A percentile compares a stretch with the other conserved stretches of the same genome.
These are phyloP conservation scores for Didymella glomerata DNA, from an alignment of 2,329 filamentous ascomycete genomes.

Conservation along the genomic window DNA sequence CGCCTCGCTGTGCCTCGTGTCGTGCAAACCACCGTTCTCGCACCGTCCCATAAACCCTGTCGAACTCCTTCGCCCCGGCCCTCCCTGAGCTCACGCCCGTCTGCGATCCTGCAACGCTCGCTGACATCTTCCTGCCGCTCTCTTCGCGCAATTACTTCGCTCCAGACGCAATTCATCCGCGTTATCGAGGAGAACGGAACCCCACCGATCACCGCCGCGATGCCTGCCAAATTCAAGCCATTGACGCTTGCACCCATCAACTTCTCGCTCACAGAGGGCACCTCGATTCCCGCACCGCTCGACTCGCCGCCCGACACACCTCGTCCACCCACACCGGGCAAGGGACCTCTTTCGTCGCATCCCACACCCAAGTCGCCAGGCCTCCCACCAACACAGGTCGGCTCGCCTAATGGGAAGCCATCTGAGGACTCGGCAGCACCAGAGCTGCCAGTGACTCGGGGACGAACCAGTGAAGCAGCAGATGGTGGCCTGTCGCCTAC, in stretches of 20 bases:
- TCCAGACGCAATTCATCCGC: slow-evolving; percentile 19
- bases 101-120: slow-evolving; percentile 29
- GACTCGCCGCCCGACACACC: slow-evolving; percentile 52
- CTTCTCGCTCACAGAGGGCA: slow-evolving; percentile 55
- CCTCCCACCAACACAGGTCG: slow-evolving; percentile 34
- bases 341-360: slow-evolving; percentile 53
- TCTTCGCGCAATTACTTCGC: slow-evolving; percentile 29
- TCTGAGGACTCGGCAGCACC: slow-evolving; percentile 18
- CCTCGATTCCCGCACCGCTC: slow-evolving; percentile 52
- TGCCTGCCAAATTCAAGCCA: slow-evolving; percentile 48
- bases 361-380: slow-evolving; percentile 48
- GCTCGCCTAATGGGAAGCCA: slow-evolving; percentile 31
- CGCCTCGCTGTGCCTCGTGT: slow-evolving; percentile 20
- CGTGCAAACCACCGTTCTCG: slow-evolving; percentile 23
- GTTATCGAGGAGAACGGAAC: slow-evolving; percentile 12
- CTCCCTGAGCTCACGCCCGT: slow-evolving; percentile 43
- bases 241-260: slow-evolving; percentile 51
- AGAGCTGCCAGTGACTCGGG: slow-evolving; percentile 27
- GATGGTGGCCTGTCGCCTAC: slow-evolving; percentile 42
- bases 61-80: slow-evolving; percentile 35
- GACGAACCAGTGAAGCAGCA: slow-evolving; percentile 41
- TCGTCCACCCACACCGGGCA: slow-evolving; percentile 50
- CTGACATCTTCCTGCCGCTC: slow-evolving; percentile 26
- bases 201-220: slow-evolving; percentile 25
- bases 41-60: slow-evolving; percentile 32